Evolutionary conservation across 371 early-diverging fungal genomes (phyloP).

Genomic region (Dinochytrium kinnereticum): DNA sequence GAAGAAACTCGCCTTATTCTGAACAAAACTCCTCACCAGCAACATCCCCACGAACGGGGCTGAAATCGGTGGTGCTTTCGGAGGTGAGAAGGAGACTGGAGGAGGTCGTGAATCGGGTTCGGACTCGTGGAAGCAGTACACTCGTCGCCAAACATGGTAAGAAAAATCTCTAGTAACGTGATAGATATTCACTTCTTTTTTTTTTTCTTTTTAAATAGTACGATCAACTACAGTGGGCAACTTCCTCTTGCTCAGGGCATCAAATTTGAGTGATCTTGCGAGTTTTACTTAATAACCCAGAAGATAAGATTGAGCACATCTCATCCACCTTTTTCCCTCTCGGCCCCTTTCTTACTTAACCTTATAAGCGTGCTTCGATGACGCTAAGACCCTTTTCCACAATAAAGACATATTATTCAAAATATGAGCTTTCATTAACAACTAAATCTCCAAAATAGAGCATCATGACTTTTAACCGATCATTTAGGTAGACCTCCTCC

Average conservation of each 20-base stretch:
- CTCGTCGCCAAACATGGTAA: conserved; percentile 64
- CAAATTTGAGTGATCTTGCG: conserved; percentile 74
- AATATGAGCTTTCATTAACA: too few relatives aligned
- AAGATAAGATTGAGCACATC: too few relatives aligned
- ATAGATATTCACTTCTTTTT: conserved; percentile 1
- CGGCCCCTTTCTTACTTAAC: too few relatives aligned
- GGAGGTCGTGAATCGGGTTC: conserved; percentile 95
- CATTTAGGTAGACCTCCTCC: conserved; percentile 69
- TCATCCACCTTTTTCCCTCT: too few relatives aligned
- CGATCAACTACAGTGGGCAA: conserved; percentile 87
- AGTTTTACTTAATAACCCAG: too few relatives aligned
- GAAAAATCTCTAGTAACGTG: conserved; percentile 1
- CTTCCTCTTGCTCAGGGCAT: conserved; percentile 98
- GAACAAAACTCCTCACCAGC: conserved; percentile 34
- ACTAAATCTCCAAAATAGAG: conserved; percentile 75
- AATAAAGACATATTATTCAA: too few relatives aligned
- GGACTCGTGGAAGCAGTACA: conserved; percentile 96
- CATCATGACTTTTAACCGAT: conserved; percentile 67
- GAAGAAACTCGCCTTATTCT: neutral
- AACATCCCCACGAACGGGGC: conserved; percentile 98
- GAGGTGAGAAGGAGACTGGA: conserved; percentile 97
- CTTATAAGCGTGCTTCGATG: too few relatives aligned
- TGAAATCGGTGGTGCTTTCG: conserved; percentile 98
- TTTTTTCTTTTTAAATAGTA: conserved; percentile 46
- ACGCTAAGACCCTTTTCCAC: too few relatives aligned